A percentile compares a stretch with the other conserved stretches of the same genome.
Conservation (phyloP, 495 filamentous ascomycete genomes). For the Cercophora sp. region DNA sequence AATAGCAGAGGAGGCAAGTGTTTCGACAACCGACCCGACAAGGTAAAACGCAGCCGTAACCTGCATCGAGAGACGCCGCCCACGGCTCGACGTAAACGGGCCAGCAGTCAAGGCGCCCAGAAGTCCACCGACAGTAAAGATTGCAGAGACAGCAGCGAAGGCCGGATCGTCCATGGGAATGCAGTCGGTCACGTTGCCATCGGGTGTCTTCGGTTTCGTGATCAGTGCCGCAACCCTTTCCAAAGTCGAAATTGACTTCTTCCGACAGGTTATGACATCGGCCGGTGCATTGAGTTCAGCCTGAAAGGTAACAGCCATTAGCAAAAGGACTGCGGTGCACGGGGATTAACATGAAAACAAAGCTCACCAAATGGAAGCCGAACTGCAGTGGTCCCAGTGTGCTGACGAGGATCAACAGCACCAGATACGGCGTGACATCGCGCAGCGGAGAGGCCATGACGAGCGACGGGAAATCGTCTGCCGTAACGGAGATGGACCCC, state of each 20-base stretch:
- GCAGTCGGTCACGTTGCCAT: constrained; percentile 64
- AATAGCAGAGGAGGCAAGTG: constrained; percentile 61
- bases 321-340: no score
- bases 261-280: constrained; percentile 78
- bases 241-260: constrained; percentile 50
- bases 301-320: constrained; percentile 42
- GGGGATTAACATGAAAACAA: no score
- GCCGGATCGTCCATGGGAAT: constrained; percentile 73
- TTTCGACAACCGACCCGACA: constrained; percentile 70
- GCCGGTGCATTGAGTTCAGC: constrained; percentile 93
- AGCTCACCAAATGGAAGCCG: constrained; percentile 81
- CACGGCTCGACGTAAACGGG: constrained; percentile 65
- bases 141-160: constrained; percentile 78
- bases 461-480: background rate
- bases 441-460: constrained; percentile 34
- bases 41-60: constrained; percentile 71
- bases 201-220: constrained; percentile 20
- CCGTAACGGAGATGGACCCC: background rate
- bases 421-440: constrained; percentile 59
- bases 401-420: constrained; percentile 58
- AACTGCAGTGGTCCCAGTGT: constrained; percentile 86
- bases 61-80: constrained; percentile 68
- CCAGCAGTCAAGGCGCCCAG: constrained; percentile 76
- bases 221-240: constrained; percentile 26
- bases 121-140: constrained; percentile 89